A percentile compares a stretch with the other conserved stretches of the same genome.
Conservation (phyloP, 2,329 filamentous ascomycete species). For the Thelonectria blattea region DNA sequence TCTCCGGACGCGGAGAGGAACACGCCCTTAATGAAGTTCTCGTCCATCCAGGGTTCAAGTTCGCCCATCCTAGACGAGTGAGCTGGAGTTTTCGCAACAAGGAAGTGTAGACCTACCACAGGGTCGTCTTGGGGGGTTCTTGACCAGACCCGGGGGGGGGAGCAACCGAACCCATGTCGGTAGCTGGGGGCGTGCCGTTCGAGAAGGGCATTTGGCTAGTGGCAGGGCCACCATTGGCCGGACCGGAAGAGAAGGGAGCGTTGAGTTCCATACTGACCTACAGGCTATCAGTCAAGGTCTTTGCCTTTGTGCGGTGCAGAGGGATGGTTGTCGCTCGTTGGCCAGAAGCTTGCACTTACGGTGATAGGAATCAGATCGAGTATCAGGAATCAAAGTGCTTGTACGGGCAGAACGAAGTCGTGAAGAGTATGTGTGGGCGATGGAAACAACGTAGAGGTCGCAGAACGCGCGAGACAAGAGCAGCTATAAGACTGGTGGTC, state of each 20-base stretch:
- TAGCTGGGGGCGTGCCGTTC: constrained; percentile 49
- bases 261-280: constrained; percentile 44
- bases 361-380: constrained; percentile 24
- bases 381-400: constrained; percentile 27
- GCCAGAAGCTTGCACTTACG: constrained; percentile 27
- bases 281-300: constrained; percentile 16
- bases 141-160: constrained; percentile 43
- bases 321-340: neutral
- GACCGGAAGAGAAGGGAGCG: constrained; percentile 39
- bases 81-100: constrained; percentile 7
- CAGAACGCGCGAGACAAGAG: constrained; percentile 31
- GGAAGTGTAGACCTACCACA: constrained; percentile 53
- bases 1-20: constrained; percentile 90
- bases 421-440: no score
- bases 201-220: constrained; percentile 45
- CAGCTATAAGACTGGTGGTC: constrained; percentile 18
- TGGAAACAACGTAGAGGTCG: constrained; percentile 20
- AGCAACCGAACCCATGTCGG: constrained; percentile 45
- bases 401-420: constrained; percentile 25
- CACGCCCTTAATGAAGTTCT: constrained; percentile 96
- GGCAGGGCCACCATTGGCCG: constrained; percentile 42
- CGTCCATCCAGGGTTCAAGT: constrained; percentile 98
- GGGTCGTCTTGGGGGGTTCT: constrained; percentile 63
- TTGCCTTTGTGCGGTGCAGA: no score
- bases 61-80: constrained; percentile 85